Percentiles rank a stretch among this genome's conserved stretches.
phyloP scores from a whole-genome alignment of 257 asterid genomes.

The Penstemon davidsonii region DNA sequence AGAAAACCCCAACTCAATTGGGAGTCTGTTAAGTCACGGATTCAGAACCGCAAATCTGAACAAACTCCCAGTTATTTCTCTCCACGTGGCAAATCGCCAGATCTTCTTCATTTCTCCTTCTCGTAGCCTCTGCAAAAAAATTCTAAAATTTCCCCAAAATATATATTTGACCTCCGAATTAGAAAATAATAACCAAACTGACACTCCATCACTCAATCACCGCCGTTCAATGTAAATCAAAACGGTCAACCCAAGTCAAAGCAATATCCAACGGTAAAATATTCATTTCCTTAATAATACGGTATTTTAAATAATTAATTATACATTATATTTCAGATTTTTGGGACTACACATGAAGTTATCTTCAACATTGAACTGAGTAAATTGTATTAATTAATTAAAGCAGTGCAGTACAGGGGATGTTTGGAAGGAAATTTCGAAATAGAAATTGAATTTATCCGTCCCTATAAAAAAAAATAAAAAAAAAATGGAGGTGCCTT shows the following conservation, averaged over 20 bases:
- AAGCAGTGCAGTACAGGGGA: neutral
- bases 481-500: constrained; percentile 58
- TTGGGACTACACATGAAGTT: constrained; percentile 26
- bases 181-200: neutral
- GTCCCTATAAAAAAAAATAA: neutral
- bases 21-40: neutral
- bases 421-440: constrained; percentile 29
- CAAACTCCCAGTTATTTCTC: neutral
- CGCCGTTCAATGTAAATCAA: constrained; percentile 10
- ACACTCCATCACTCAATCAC: constrained; percentile 22
- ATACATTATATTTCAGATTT: constrained; percentile 35
- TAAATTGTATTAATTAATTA: too few species aligned
- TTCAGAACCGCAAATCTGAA: constrained; percentile 2
- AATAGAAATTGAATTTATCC: constrained; percentile 12
- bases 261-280: constrained; percentile 14
- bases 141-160: neutral
- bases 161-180: too few species aligned
- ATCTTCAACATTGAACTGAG: neutral
- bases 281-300: neutral
- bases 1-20: neutral
- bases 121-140: neutral
- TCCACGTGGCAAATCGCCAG: constrained; percentile 20
- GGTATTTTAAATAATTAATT: neutral
- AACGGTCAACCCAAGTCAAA: constrained; percentile 24
- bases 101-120: neutral